Conservation (phyloP, 2,329 filamentous ascomycete species). For the Hymenoscyphus linearis region DNA sequence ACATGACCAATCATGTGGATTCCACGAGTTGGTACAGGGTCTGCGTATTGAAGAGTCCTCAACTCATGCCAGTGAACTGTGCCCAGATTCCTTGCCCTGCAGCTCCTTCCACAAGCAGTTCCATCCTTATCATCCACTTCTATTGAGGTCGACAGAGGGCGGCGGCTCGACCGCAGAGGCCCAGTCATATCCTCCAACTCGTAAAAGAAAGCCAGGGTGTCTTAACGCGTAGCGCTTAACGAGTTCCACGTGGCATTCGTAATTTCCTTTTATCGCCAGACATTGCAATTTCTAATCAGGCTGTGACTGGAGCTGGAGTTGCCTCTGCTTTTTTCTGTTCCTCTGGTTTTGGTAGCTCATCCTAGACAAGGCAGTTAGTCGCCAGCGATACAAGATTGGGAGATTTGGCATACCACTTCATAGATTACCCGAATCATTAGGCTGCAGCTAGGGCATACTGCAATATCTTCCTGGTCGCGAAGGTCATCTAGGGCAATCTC, state of each 20-base stretch:
- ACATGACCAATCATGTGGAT: not conserved
- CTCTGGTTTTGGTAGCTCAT: slow-evolving; percentile 44
- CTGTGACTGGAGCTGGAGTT: not conserved
- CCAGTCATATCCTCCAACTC: not conserved
- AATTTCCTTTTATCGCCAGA: not conserved
- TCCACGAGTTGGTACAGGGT: not conserved
- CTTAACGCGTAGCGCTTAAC: not conserved
- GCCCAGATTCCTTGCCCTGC: not conserved
- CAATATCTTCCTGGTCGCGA: slow-evolving; percentile 84
- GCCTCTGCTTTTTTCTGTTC: slow-evolving; percentile 29
- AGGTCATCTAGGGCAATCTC: slow-evolving; percentile 83
- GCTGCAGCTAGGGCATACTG: slow-evolving; percentile 95
- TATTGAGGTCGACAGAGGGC: not conserved
- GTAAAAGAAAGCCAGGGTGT: not conserved
- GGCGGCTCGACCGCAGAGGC: not conserved
- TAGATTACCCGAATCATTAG: slow-evolving; percentile 95
- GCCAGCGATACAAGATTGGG: not conserved
- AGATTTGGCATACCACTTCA: slow-evolving; percentile 59
- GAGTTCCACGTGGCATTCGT: not conserved
- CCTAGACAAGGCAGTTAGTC: slow-evolving; percentile 31
- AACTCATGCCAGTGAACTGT: not conserved
- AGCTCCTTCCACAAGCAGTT: not conserved
- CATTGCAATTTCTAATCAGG: not conserved
- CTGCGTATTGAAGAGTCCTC: not conserved
- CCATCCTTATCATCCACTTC: not conserved